These are phyloP conservation scores for Pythium myriotylum DNA, from an alignment of 352 stramenopile genomes.

Conservation along the genomic window DNA sequence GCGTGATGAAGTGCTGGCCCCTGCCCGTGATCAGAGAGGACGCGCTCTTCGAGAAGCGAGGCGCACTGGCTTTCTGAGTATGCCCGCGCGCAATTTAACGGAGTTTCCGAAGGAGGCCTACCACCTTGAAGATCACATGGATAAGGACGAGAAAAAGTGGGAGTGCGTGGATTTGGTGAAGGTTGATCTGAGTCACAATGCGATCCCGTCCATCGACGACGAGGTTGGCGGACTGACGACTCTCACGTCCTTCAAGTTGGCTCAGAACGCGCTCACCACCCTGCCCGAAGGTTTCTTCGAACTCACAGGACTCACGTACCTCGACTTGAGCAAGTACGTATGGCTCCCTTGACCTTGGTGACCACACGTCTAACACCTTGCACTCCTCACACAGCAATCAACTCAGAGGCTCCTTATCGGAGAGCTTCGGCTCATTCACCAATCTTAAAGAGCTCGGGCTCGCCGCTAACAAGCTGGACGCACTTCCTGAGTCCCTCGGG, in stretches of 20 bases:
- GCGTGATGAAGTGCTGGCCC: slow-evolving; percentile 59
- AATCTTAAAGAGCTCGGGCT: slow-evolving; percentile 69
- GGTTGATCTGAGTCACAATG: slow-evolving; percentile 82
- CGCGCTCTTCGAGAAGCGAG: slow-evolving; percentile 68
- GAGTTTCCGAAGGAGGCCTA: slow-evolving; percentile 73
- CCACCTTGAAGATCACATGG: slow-evolving; percentile 76
- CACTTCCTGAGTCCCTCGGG: slow-evolving; percentile 53
- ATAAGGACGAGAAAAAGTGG: slow-evolving; percentile 87
- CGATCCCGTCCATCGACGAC: slow-evolving; percentile 52
- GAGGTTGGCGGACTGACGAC: slow-evolving; percentile 57
- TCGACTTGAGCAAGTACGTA: slow-evolving; percentile 77
- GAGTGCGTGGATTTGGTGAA: slow-evolving; percentile 84
- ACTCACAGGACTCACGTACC: slow-evolving; percentile 56
- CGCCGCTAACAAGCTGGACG: slow-evolving; percentile 61
- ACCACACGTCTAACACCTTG: no score
- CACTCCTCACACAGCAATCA: slow-evolving; percentile 57
- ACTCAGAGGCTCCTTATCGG: slow-evolving; percentile 53
- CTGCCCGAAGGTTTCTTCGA: slow-evolving; percentile 72
- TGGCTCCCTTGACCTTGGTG: not conserved
- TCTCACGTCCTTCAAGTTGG: slow-evolving; percentile 67
- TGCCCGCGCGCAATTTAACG: slow-evolving; percentile 56
- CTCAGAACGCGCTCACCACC: slow-evolving; percentile 60
- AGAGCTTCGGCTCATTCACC: slow-evolving; percentile 47
- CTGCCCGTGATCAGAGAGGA: slow-evolving; percentile 52
- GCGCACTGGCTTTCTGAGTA: slow-evolving; percentile 57